Percentiles rank a stretch among this genome's conserved stretches.
Evolutionary conservation across 164 flowering plant genomes (phyloP).

Genomic region (Stephania japonica): DNA sequence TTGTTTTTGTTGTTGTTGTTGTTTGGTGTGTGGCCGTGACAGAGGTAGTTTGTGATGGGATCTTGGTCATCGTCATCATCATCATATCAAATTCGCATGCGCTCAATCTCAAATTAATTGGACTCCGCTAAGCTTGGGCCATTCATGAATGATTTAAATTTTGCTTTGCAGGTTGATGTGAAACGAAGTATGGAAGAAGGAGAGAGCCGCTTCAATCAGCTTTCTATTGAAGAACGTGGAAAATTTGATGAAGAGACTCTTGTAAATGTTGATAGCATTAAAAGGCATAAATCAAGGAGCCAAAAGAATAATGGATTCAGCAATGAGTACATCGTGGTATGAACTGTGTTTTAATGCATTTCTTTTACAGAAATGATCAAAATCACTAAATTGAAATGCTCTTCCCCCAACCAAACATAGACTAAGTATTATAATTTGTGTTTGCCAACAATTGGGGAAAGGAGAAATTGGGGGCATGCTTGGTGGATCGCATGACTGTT

Average conservation of each 20-base stretch:
- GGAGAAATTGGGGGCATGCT: not conserved
- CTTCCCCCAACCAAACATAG: no score
- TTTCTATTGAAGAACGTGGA: conserved; percentile 90
- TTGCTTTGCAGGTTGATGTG: conserved; percentile 55
- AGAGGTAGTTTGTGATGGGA: no score
- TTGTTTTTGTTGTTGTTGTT: no score
- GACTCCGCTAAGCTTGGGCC: no score
- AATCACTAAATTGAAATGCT: no score
- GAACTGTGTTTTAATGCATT: conserved; percentile 1
- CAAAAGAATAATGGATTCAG: conserved; percentile 61
- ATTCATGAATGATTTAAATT: conserved; percentile 1
- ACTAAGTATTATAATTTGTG: not conserved
- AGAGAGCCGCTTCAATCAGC: conserved; percentile 78
- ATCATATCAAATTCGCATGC: no score
- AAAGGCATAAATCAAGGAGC: conserved; percentile 45
- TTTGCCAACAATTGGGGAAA: not conserved
- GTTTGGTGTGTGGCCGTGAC: no score
- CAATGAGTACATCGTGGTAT: conserved; percentile 96
- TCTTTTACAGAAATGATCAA: not conserved
- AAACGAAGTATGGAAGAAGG: conserved; percentile 74
- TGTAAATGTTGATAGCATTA: conserved; percentile 82
- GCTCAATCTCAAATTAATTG: no score
- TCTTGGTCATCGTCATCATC: no score
- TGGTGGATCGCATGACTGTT: not conserved
- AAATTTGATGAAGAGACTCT: conserved; percentile 99